Percentiles rank a stretch among this genome's conserved stretches.
phyloP scores from a whole-genome alignment of 441 rosid species.

The Aleurites moluccanus region DNA sequence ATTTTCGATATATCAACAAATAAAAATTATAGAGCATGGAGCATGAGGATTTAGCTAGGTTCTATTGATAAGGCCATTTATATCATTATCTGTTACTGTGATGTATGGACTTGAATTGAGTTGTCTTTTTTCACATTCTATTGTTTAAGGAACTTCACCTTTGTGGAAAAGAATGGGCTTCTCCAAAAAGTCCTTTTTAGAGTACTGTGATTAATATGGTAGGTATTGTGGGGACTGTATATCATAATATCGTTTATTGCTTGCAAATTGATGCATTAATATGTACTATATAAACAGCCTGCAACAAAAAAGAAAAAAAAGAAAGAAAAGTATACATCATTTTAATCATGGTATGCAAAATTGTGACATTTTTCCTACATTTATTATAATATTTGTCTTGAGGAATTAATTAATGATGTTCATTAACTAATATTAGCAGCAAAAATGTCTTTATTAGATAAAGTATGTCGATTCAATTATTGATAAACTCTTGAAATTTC shows the following conservation, averaged over 20 bases:
- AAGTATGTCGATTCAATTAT: too few relatives aligned
- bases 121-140: not conserved
- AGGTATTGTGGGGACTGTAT: constrained; percentile 17
- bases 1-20: too few relatives aligned
- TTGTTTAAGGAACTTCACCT: not conserved
- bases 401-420: not conserved
- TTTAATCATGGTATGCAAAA: not conserved
- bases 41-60: too few relatives aligned
- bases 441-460: too few relatives aligned
- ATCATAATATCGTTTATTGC: not conserved
- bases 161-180: not conserved
- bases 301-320: too few relatives aligned
- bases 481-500: too few relatives aligned
- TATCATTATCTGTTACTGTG: not conserved
- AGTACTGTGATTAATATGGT: constrained; percentile 16
- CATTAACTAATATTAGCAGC: not conserved
- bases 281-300: not conserved
- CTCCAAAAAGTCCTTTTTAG: not conserved
- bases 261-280: not conserved
- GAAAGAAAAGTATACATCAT: not conserved
- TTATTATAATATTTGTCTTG: not conserved
- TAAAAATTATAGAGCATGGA: not conserved
- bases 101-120: not conserved
- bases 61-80: too few relatives aligned
- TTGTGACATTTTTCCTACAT: not conserved